Evolutionary conservation across 805 yeast genomes (phyloP), one percentile per base, ranked within the genome.

Genomic region (Yamadazyma takamatsuzukensis): DNA sequence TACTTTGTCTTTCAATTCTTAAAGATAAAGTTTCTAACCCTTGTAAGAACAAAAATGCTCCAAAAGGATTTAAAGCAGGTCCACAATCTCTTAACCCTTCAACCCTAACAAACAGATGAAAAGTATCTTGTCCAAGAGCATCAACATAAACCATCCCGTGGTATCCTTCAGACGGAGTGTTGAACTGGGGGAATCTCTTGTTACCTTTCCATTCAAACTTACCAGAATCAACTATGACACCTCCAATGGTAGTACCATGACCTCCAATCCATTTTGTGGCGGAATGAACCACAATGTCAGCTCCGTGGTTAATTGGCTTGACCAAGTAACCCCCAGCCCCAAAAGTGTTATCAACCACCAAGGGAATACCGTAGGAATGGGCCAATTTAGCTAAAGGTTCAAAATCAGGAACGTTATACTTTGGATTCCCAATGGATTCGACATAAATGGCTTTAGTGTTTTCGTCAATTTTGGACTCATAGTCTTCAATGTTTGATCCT

Each of bases 261-360:
- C 97, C 97, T 43, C 95, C 95, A 46, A 89, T 89, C 96, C 96
- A 90, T 62, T 89, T 89, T 39, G 97, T 89, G 34, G 96, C 96
- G 40, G 96, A 88, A 61, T 89, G 96, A 14, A 83, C 83, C 21
- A 90, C 83, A 45, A 89, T 82, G 57, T 89, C 96, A 29, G 87
- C 97, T 45, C 97, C 97, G 51, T 76, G 83, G 41, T 83, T 83
- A 46, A 89, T 63, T 41, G 97, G 97, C 45, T 74, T 78, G 39
- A 85, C 76, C 49, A 84, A 75, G 68, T 64, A 88, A 30, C 97
- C 97, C 61, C 95, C 97, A 27, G 96, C 96, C 55, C 96, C 97
- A 51, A 89, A 89, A 13, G 97, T 89, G 76, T 89, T 89, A 64
- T 89, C 97, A 29, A 84, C 96, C 31, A 89, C 90, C 29, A 90